These are phyloP conservation scores for Chrysoporthe austroafricana DNA, from an alignment of 2,329 filamentous ascomycete genomes.

Conservation along the genomic window DNA sequence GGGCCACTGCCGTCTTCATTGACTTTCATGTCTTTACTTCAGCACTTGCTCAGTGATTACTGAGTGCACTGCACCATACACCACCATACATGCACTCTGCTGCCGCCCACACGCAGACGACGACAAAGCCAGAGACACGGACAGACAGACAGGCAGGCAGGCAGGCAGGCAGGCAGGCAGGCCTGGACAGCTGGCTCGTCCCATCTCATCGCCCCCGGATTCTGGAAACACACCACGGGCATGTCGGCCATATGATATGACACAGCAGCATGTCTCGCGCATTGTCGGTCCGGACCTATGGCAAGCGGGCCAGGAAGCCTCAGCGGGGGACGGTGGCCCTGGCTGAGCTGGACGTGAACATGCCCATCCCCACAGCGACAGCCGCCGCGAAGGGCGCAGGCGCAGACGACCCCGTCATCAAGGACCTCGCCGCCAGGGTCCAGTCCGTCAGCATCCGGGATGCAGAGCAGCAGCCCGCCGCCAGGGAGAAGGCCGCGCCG, in stretches of 20 bases:
- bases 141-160: too few relatives aligned
- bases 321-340: slow-evolving; percentile 35
- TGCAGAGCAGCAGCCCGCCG: neutral
- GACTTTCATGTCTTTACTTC: neutral
- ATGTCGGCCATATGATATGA: slow-evolving; percentile 27
- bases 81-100: too few relatives aligned
- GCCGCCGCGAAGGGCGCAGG: slow-evolving; percentile 34
- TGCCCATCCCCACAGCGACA: slow-evolving; percentile 35
- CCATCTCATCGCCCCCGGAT: neutral
- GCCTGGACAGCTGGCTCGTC: neutral
- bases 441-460: slow-evolving; percentile 30
- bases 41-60: too few relatives aligned
- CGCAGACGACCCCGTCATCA: slow-evolving; percentile 29
- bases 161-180: too few relatives aligned
- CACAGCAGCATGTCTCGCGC: slow-evolving; percentile 16
- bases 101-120: neutral
- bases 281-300: slow-evolving; percentile 44
- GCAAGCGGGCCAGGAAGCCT: slow-evolving; percentile 50
- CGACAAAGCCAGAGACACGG: neutral
- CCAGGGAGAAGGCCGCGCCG: neutral
- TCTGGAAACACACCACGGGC: neutral
- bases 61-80: too few relatives aligned
- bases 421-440: slow-evolving; percentile 33
- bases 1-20: neutral
- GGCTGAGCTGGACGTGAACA: slow-evolving; percentile 36